Base-by-base conservation (phyloP, 805 yeast genomes). In the Metschnikowia cerradonensis region DNA sequence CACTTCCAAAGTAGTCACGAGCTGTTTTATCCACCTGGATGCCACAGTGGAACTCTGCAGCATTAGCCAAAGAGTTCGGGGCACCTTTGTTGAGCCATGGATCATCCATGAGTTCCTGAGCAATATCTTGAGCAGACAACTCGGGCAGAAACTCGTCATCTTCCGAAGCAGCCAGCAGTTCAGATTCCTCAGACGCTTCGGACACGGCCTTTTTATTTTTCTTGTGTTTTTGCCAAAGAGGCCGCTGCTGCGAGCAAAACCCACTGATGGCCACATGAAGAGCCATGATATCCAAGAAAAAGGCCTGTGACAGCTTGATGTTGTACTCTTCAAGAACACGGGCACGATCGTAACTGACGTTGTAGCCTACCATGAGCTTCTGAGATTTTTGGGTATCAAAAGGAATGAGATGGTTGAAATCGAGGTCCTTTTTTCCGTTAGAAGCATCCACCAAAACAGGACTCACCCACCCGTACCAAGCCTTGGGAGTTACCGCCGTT, bases 401-500 rank as follows among this genome's bases (percentile, higher is more conserved):
- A 0, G 98, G 97, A 0, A 95, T 81, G 48, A 95, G 67, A 58
- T 90, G 96, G 31, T 84, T 78, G 62, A 64, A 71, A 49, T 71
- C 68, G 2, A 65, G 58, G 5, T 72, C 69, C 2, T 52, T 38
- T 2, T 82, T 68, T 8, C 40, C 32, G 15, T 13, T 23, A 4
- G 33, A 22, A 15, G 40, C 40, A 4, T 26, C 23, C 1, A 86
- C 76, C 19, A 94, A 65, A 63, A 78, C 83, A 0, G 99, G 99
- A 0, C 96, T 90, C 7, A 90, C 83, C 99, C 99, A 94, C 0
- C 84, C 83, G 62, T 91, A 94, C 96, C 97, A 90, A 0, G 96
- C 96, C 8, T 77, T 72, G 0, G 75, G 64, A 0, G 96, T 82
- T 1, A 77, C 83, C 10, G 96, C 96, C 0, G 88, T 79, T 1